Base-by-base conservation (phyloP, 2,329 filamentous ascomycete species). In the Phaeosphaeria sp. region DNA sequence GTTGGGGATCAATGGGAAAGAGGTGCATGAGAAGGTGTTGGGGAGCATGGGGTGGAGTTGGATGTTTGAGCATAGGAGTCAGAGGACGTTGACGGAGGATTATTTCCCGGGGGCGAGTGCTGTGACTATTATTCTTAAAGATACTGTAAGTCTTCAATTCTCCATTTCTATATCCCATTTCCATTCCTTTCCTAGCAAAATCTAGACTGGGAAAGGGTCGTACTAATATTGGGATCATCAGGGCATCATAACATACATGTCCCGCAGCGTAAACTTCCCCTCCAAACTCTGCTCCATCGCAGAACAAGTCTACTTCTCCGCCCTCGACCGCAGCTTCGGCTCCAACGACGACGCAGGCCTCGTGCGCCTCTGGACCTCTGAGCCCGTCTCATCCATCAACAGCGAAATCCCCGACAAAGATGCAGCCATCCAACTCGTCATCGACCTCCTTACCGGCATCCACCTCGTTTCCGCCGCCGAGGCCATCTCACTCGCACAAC, bases 171-270 rank as follows among this genome's bases (percentile, higher is more conserved):
- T n/a, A n/a, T n/a, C n/a, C n/a, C n/a, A n/a, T n/a, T n/a, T n/a
- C n/a, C n/a, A n/a, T n/a, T n/a, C n/a, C n/a, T n/a, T n/a, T n/a
- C n/a, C n/a, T n/a, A n/a, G n/a, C n/a, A n/a, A n/a, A n/a, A n/a
- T n/a, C n/a, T n/a, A n/a, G n/a, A n/a, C n/a, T n/a, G n/a, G n/a
- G n/a, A n/a, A n/a, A n/a, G n/a, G n/a, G n/a, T n/a, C n/a, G n/a
- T n/a, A n/a, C n/a, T n/a, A n/a, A n/a, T n/a, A n/a, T n/a, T n/a
- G n/a, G n/a, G n/a, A n/a, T n/a, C n/a, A n/a, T 9, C 43, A 84
- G 69, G 82, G 84, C 49, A 91, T 91, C 74, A 89, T 91, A 71
- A 91, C 88, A 1, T 84, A 86, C 24, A 87, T 87, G 56, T 87
- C 87, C 1, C 80, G 87, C 20, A 78, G 84, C 43, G 76, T 80